Percentiles rank a stretch among this genome's conserved stretches.
Conservation (phyloP, 495 filamentous ascomycete genomes). For the Cercophora sp. region DNA sequence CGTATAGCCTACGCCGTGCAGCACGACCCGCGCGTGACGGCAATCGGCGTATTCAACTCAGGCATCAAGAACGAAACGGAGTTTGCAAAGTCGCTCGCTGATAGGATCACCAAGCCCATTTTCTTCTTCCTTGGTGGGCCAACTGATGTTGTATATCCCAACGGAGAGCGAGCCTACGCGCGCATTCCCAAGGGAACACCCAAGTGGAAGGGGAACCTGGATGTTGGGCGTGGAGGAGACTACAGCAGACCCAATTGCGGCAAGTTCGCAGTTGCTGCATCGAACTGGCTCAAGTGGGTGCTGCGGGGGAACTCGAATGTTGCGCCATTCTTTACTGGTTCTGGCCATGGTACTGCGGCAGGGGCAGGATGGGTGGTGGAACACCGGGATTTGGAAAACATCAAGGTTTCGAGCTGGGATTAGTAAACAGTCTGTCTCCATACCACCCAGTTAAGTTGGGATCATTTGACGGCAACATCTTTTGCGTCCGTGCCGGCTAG, state of each 20-base stretch:
- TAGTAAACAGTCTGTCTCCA: too few relatives aligned
- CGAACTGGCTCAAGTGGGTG: slow-evolving; percentile 4
- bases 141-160: neutral
- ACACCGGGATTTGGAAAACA: neutral
- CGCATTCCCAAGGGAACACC: neutral
- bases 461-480: too few relatives aligned
- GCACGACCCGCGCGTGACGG: neutral
- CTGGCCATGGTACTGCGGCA: neutral
- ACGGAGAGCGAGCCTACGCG: slow-evolving; percentile 5
- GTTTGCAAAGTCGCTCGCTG: neutral
- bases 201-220: slow-evolving; percentile 8
- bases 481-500: too few relatives aligned
- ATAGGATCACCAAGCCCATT: neutral
- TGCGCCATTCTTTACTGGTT: neutral
- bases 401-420: slow-evolving; percentile 6
- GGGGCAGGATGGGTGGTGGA: slow-evolving; percentile 3
- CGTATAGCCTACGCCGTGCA: neutral
- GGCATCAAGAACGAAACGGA: neutral
- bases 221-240: neutral
- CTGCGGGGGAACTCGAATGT: neutral
- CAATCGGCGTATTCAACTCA: neutral
- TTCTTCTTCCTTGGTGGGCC: neutral
- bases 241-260: neutral
- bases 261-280: slow-evolving; percentile 3
- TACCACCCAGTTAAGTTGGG: too few relatives aligned